Percentiles rank a stretch among this genome's conserved stretches.
Evolutionary conservation across 768 basidiomycete species (phyloP).

Genomic region (Leccinum rimulosum): DNA sequence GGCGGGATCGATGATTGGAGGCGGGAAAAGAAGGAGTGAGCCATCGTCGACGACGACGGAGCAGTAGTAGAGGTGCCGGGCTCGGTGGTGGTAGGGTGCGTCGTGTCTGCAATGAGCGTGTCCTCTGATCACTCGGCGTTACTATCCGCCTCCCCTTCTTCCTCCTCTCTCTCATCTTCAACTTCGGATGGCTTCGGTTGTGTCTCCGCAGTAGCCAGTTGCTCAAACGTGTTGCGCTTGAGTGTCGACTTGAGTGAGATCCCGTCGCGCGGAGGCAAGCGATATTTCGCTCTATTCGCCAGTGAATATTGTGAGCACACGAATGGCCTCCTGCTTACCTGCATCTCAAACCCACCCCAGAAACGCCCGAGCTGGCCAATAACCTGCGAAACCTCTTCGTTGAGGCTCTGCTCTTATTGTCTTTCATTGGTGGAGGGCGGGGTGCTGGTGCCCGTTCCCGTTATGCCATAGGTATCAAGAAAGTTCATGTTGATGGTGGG

Average conservation of each 20-base stretch:
- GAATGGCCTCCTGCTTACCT: background rate
- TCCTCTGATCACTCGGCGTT: constrained; percentile 27
- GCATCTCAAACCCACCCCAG: constrained; percentile 53
- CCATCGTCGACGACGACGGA: constrained; percentile 18
- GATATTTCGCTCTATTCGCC: constrained; percentile 61
- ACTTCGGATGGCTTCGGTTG: constrained; percentile 11
- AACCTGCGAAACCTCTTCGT: constrained; percentile 57
- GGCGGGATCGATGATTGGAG: no score
- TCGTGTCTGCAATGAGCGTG: constrained; percentile 25
- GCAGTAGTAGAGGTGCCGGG: constrained; percentile 1
- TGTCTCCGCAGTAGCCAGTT: constrained; percentile 44
- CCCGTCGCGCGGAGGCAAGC: constrained; percentile 67
- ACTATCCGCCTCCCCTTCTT: constrained; percentile 16
- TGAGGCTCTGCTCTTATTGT: constrained; percentile 38
- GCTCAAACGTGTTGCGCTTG: constrained; percentile 79
- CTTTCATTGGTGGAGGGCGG: constrained; percentile 38
- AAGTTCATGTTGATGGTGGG: constrained; percentile 56
- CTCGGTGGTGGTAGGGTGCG: constrained; percentile 20
- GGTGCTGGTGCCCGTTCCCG: constrained; percentile 41
- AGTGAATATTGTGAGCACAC: no score
- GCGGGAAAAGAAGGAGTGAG: constrained; percentile 55
- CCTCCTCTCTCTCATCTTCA: constrained; percentile 18
- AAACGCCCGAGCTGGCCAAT: constrained; percentile 83
- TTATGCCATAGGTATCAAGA: constrained; percentile 61
- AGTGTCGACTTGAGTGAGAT: constrained; percentile 54